These are phyloP conservation scores for Prunus kanzakura DNA, from an alignment of 306 rosid species.

Conservation along the genomic window DNA sequence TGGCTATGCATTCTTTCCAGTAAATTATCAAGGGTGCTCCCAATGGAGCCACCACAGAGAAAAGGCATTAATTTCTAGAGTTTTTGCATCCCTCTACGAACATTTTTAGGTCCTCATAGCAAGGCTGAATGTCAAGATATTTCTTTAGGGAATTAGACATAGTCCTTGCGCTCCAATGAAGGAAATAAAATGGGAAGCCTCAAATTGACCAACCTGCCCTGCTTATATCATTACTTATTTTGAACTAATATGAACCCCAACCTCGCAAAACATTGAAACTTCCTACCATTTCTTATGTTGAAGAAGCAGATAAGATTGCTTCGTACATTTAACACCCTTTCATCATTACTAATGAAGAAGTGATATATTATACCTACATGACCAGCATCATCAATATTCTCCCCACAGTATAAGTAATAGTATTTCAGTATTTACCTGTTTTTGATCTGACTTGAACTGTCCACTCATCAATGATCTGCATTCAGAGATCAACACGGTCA, in stretches of 20 bases:
- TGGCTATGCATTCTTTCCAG: not conserved
- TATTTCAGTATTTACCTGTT: conserved; percentile 42
- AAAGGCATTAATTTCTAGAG: not conserved
- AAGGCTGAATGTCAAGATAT: not conserved
- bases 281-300: not conserved
- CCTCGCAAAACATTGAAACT: not conserved
- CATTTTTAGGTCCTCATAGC: not conserved
- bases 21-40: too few relatives aligned
- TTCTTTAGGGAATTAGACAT: too few relatives aligned
- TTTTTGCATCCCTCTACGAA: not conserved
- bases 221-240: not conserved
- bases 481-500: not conserved
- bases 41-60: not conserved
- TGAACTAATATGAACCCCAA: not conserved
- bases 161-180: too few relatives aligned
- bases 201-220: not conserved
- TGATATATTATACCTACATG: not conserved
- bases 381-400: not conserved
- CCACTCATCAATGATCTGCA: conserved; percentile 92
- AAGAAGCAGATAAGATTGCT: not conserved
- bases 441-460: conserved; percentile 68
- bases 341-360: not conserved
- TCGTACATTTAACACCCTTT: not conserved
- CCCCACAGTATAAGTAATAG: not conserved
- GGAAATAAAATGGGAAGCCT: not conserved